Base-by-base conservation (phyloP, 2,329 filamentous ascomycete genomes). In the Colletotrichum tanaceti region DNA sequence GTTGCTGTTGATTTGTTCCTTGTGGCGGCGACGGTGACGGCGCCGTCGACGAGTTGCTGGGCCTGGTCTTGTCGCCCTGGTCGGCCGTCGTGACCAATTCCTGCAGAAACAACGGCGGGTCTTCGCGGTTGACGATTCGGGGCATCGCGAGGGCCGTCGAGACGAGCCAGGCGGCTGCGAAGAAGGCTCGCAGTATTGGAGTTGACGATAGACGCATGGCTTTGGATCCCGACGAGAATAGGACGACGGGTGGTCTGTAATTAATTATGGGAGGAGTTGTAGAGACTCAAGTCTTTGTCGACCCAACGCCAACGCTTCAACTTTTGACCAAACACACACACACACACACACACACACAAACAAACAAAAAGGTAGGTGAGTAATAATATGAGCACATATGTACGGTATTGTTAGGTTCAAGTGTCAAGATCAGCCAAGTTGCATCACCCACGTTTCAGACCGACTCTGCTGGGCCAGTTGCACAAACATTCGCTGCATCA, bases 401-500 rank as follows among this genome's bases (percentile, higher is more conserved):
- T 28, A 28, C 28, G 28, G 28, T 7, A 28, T 28, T n/a, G 28
- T 7, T 28, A 28, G 7, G 5, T 28, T 7, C 28, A 28, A 28
- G 28, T 28, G 28, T 28, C 28, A 28, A 28, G 28, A 28, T 28
- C 28, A 28, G 28, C 65, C 62, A 65, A 68, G 65, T 20, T 52
- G 65, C 65, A 49, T 68, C 65, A 68, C 41, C 35, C 24, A 7
- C 44, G 65, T 68, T 68, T 68, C 65, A 68, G 65, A 28, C 13
- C 24, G 18, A 38, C 49, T 55, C 62, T 54, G 5, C 39, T 20
- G 10, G 28, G 10, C 24, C 14, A 16, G 41, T 24, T 60, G 62
- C 62, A 68, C 41, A 49, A 49, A 60, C 52, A 16, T 41, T 28
- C 28, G 28, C 5, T 28, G 28, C 28, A 28, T 28, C 28, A 28